Percentiles rank a stretch among this genome's conserved stretches.
Conservation (phyloP, 805 yeast species). For the Hanseniaspora pseudoguilliermondii region DNA sequence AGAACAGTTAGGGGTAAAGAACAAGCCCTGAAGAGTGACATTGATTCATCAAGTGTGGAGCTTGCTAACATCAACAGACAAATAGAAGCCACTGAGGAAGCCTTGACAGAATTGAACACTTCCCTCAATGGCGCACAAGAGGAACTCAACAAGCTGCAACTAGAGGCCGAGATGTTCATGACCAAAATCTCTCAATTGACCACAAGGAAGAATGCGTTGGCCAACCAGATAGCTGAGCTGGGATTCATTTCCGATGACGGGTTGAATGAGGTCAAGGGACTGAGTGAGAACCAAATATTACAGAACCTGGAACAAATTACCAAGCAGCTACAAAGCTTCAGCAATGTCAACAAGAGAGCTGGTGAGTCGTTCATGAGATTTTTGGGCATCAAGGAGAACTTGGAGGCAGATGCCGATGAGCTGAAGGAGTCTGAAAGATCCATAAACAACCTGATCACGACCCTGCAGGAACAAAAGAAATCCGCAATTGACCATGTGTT, state of each 20-base stretch:
- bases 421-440: conserved; percentile 57
- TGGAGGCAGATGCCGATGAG: conserved; percentile 53
- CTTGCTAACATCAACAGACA: conserved; percentile 22
- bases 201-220: conserved; percentile 57
- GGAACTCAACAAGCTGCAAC: conserved; percentile 40
- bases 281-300: conserved; percentile 42
- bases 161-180: conserved; percentile 49
- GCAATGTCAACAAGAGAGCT: conserved; percentile 81
- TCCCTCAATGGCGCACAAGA: conserved; percentile 48
- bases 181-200: conserved; percentile 48
- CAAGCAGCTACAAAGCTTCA: conserved; percentile 46
- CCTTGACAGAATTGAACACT: conserved; percentile 30
- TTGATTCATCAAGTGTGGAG: conserved; percentile 20
- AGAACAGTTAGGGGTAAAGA: conserved; percentile 18
- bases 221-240: conserved; percentile 59
- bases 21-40: conserved; percentile 20
- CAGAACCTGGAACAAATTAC: conserved; percentile 41
- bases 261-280: conserved; percentile 36
- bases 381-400: conserved; percentile 55
- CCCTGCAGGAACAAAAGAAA: conserved; percentile 64
- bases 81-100: conserved; percentile 16
- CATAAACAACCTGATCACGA: conserved; percentile 56
- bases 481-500: conserved; percentile 73
- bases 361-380: conserved; percentile 68
- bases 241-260: conserved; percentile 89